phyloP scores from a whole-genome alignment of 345 rosid species.

The Rhizophora mangle region DNA sequence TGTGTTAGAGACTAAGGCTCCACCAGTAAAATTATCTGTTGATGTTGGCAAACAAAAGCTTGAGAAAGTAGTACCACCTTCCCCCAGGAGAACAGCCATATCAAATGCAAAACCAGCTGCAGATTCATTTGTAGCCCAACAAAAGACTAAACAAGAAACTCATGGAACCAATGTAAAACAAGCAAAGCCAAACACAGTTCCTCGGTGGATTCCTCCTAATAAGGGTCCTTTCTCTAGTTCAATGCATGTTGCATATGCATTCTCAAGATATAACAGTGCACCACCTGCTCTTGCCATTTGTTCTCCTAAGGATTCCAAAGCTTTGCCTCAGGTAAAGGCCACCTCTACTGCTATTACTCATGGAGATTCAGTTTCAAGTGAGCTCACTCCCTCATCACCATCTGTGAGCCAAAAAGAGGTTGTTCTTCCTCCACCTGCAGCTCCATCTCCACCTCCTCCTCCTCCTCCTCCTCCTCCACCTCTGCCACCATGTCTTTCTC shows the following conservation, averaged over 20 bases:
- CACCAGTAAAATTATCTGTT: slow-evolving; percentile 27
- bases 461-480: slow-evolving; percentile 20
- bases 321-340: slow-evolving; percentile 30
- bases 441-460: slow-evolving; percentile 25
- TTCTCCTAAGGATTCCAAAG: slow-evolving; percentile 52
- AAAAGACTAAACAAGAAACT: slow-evolving; percentile 61
- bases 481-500: slow-evolving; percentile 15
- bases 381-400: slow-evolving; percentile 41
- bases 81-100: slow-evolving; percentile 46
- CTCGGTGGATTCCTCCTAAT: slow-evolving; percentile 87
- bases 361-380: slow-evolving; percentile 36
- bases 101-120: slow-evolving; percentile 43
- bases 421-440: slow-evolving; percentile 27
- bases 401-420: slow-evolving; percentile 27
- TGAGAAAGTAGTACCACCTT: slow-evolving; percentile 48
- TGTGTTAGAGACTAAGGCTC: slow-evolving; percentile 41
- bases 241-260: slow-evolving; percentile 78
- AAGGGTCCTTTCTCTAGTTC: slow-evolving; percentile 75
- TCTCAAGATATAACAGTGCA: slow-evolving; percentile 73
- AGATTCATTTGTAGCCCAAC: slow-evolving; percentile 47
- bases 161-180: slow-evolving; percentile 50
- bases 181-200: slow-evolving; percentile 68
- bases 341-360: slow-evolving; percentile 26
- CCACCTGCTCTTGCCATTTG: slow-evolving; percentile 59
- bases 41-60: slow-evolving; percentile 41